These are phyloP conservation scores for Penicillium lividum DNA, from an alignment of 495 filamentous ascomycete genomes.

Conservation along the genomic window DNA sequence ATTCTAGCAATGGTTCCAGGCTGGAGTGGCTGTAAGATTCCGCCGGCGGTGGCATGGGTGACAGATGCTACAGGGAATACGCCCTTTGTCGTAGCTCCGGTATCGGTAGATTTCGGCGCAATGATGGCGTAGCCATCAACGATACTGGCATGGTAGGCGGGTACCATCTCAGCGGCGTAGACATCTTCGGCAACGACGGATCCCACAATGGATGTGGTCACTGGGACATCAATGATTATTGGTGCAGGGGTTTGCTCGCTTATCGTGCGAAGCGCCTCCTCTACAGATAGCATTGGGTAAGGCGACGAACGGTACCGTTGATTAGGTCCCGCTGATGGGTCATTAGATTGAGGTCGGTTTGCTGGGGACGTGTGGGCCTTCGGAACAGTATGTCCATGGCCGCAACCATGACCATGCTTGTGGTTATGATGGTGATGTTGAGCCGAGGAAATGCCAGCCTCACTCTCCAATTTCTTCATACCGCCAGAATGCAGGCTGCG, in stretches of 20 bases:
- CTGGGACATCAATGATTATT: slow-evolving; percentile 53
- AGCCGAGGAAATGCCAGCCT: slow-evolving; percentile 63
- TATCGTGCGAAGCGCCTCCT: slow-evolving; percentile 75
- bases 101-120: slow-evolving; percentile 42
- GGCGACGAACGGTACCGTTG: slow-evolving; percentile 79
- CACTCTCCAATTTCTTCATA: slow-evolving; percentile 77
- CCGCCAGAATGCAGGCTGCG: slow-evolving; percentile 78
- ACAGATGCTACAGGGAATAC: slow-evolving; percentile 84
- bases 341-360: slow-evolving; percentile 70
- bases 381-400: slow-evolving; percentile 65
- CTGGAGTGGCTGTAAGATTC: slow-evolving; percentile 56
- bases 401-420: slow-evolving; percentile 55
- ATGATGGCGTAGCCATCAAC: slow-evolving; percentile 93
- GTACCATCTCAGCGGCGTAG: slow-evolving; percentile 75
- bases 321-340: slow-evolving; percentile 75
- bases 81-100: slow-evolving; percentile 64
- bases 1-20: slow-evolving; percentile 82
- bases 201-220: slow-evolving; percentile 66
- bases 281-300: slow-evolving; percentile 87
- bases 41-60: slow-evolving; percentile 76
- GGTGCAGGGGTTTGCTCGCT: slow-evolving; percentile 65
- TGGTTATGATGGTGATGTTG: slow-evolving; percentile 58
- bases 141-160: slow-evolving; percentile 92
- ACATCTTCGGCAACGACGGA: slow-evolving; percentile 82
- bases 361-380: slow-evolving; percentile 69